These are phyloP conservation scores for Avena sativa DNA, from an alignment of 176 grass and related monocot genomes.

Conservation along the genomic window DNA sequence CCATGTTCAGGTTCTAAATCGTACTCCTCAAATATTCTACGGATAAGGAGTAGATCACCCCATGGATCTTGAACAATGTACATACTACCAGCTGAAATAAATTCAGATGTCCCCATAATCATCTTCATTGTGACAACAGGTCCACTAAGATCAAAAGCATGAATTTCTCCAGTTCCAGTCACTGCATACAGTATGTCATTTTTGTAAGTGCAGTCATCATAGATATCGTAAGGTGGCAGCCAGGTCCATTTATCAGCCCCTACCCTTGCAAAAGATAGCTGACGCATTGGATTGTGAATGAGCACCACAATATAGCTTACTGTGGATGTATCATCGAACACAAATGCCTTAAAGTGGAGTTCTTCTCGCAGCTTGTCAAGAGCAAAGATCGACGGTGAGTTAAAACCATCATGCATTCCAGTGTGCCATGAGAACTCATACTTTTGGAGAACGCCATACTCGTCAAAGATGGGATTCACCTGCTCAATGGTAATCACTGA, in stretches of 20 bases:
- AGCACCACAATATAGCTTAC: not conserved
- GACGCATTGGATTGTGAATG: not conserved
- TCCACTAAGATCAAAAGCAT: not conserved
- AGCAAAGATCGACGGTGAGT: not conserved
- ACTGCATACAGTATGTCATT: constrained; percentile 25
- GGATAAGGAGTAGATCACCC: not conserved
- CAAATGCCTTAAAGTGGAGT: not conserved
- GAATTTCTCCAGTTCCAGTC: not conserved
- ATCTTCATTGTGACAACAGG: not conserved
- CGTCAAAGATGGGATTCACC: not conserved
- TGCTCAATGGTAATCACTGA: too few relatives aligned
- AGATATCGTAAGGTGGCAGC: too few relatives aligned
- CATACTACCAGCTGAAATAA: not conserved
- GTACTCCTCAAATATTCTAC: not conserved
- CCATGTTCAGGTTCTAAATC: not conserved
- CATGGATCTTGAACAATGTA: not conserved
- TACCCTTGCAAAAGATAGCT: not conserved
- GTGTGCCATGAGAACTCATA: not conserved
- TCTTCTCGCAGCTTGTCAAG: not conserved
- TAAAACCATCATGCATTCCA: not conserved
- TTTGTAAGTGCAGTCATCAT: not conserved
- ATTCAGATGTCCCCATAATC: not conserved
- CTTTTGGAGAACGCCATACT: not conserved
- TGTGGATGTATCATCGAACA: not conserved
- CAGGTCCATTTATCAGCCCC: constrained; percentile 23